Evolutionary conservation across 2,329 filamentous ascomycete genomes (phyloP).

Genomic region (Pseudogymnoascus sp.): DNA sequence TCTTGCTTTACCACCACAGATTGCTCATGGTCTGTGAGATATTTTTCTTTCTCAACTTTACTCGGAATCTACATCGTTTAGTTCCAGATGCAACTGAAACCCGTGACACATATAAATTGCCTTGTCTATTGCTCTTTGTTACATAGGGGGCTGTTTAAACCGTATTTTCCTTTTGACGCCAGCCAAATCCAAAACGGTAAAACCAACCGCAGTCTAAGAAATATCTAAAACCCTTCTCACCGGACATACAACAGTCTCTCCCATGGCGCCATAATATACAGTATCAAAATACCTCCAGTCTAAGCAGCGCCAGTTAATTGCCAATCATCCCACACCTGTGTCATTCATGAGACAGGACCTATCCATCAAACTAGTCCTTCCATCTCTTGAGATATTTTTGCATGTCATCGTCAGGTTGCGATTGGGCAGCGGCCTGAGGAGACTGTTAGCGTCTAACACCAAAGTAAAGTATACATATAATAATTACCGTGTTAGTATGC

Average conservation of each 20-base stretch:
- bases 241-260: not conserved
- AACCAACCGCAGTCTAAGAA: not conserved
- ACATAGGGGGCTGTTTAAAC: not conserved
- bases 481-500: constrained; percentile 30
- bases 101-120: not conserved
- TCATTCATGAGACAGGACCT: not conserved
- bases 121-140: not conserved
- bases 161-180: not conserved
- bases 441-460: not conserved
- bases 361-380: constrained; percentile 27
- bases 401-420: constrained; percentile 29
- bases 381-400: constrained; percentile 30
- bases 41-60: not conserved
- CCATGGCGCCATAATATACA: not conserved
- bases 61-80: not conserved
- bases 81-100: not conserved
- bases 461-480: not conserved
- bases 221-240: not conserved
- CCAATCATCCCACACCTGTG: not conserved
- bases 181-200: not conserved
- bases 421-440: constrained; percentile 22
- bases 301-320: not conserved
- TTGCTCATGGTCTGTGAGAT: not conserved
- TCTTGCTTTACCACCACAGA: not conserved
- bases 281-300: not conserved